Percentiles rank a stretch among this genome's conserved stretches.
Conservation (phyloP, 2,329 filamentous ascomycete species). For the Colletotrichum sp. region DNA sequence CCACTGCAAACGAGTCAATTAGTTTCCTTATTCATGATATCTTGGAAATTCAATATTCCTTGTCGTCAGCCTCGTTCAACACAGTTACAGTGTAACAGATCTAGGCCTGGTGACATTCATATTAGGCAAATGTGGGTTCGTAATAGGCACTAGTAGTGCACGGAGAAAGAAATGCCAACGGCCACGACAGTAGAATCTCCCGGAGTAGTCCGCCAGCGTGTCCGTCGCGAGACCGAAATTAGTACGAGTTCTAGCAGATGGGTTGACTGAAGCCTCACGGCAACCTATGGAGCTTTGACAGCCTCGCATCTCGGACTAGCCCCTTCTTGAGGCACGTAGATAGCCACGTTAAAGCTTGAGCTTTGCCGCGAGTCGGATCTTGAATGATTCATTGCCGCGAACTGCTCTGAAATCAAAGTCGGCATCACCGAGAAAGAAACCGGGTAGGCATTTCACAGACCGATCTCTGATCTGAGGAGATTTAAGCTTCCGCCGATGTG, state of each 20-base stretch:
- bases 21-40: background rate
- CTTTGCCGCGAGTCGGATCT: background rate
- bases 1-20: background rate
- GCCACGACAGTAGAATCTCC: accelerated
- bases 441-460: background rate
- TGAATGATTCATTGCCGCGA: background rate
- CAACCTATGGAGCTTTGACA: background rate
- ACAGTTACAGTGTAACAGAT: accelerated
- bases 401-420: background rate
- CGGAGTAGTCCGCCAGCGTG: background rate
- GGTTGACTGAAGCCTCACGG: accelerated
- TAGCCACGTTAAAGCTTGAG: background rate
- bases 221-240: background rate
- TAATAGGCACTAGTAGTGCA: background rate
- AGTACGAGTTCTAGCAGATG: too few species aligned
- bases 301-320: background rate
- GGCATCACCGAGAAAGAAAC: background rate
- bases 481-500: background rate
- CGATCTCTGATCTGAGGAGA: background rate
- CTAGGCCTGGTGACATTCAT: background rate
- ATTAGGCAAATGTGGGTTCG: accelerated
- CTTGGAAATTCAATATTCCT: accelerated
- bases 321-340: background rate
- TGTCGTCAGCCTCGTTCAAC: background rate
- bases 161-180: accelerated